Evolutionary conservation across 2,329 filamentous ascomycete genomes (phyloP).

Genomic region (Epichloe scottii): DNA sequence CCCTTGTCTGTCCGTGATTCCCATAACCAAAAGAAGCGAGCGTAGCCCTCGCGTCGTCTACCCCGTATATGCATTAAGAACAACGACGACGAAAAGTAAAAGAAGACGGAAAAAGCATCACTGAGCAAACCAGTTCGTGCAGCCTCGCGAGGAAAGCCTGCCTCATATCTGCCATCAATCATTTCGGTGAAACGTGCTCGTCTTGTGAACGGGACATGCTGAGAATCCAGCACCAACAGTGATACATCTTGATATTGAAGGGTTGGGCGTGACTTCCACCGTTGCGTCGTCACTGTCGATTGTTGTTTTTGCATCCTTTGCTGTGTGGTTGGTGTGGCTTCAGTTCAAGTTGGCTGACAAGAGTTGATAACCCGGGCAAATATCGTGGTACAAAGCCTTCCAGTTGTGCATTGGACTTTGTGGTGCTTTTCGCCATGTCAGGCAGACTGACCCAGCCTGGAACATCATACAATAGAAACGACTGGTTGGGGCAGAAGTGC

Average conservation of each 20-base stretch:
- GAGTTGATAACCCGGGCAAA: not conserved
- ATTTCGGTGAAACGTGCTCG: not conserved
- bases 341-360: not conserved
- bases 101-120: not conserved
- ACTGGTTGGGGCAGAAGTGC: not conserved
- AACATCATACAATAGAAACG: not conserved
- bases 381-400: not conserved
- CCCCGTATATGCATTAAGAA: constrained; percentile 10
- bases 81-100: not conserved
- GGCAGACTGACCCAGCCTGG: not conserved
- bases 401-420: not conserved
- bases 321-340: not conserved
- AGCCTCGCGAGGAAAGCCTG: constrained; percentile 2
- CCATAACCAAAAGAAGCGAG: not conserved
- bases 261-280: not conserved
- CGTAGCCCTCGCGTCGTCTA: constrained; percentile 7
- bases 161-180: not conserved
- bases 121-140: not conserved
- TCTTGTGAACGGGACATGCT: not conserved
- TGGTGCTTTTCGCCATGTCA: not conserved
- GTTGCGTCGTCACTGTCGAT: not conserved
- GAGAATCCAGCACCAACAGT: not conserved
- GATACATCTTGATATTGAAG: not conserved
- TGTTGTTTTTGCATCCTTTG: not conserved
- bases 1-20: constrained; percentile 3